A percentile compares a stretch with the other conserved stretches of the same genome.
Conservation (phyloP, 495 filamentous ascomycete genomes). For the Entonaema liquescens region DNA sequence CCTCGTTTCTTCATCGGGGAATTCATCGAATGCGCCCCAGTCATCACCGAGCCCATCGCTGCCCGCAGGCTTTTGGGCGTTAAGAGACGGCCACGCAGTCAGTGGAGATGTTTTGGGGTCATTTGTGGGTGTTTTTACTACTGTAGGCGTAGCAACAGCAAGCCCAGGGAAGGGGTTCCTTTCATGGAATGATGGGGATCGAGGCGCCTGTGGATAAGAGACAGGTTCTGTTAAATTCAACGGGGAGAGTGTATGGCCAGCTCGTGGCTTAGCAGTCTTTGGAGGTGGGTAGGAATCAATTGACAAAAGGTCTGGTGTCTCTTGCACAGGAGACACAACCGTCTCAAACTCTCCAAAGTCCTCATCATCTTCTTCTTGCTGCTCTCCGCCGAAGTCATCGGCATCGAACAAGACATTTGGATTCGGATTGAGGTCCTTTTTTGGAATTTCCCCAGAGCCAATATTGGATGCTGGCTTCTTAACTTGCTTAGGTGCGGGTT, state of each 20-base stretch:
- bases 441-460: conserved; percentile 4
- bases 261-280: conserved; percentile 35
- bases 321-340: conserved; percentile 38
- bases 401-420: conserved; percentile 60
- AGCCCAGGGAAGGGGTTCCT: conserved; percentile 58
- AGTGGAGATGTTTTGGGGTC: conserved; percentile 51
- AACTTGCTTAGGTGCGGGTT: conserved; percentile 6
- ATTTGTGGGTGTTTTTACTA: conserved; percentile 38
- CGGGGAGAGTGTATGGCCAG: conserved; percentile 41
- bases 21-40: conserved; percentile 67
- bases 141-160: conserved; percentile 51
- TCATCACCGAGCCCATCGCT: conserved; percentile 57
- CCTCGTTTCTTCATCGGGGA: conserved; percentile 44
- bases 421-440: conserved; percentile 38
- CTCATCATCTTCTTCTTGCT: conserved; percentile 52
- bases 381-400: conserved; percentile 54
- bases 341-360: conserved; percentile 63
- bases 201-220: conserved; percentile 57
- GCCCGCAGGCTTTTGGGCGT: conserved; percentile 26
- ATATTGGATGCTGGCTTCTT: conserved; percentile 14
- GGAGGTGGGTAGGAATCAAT: conserved; percentile 19
- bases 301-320: conserved; percentile 25
- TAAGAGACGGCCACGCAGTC: conserved; percentile 56
- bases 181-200: conserved; percentile 61
- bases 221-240: conserved; percentile 38